Percentiles rank a stretch among this genome's conserved stretches.
phyloP scores from a whole-genome alignment of 345 rosid genomes.

The Sisymbrium altissimum region DNA sequence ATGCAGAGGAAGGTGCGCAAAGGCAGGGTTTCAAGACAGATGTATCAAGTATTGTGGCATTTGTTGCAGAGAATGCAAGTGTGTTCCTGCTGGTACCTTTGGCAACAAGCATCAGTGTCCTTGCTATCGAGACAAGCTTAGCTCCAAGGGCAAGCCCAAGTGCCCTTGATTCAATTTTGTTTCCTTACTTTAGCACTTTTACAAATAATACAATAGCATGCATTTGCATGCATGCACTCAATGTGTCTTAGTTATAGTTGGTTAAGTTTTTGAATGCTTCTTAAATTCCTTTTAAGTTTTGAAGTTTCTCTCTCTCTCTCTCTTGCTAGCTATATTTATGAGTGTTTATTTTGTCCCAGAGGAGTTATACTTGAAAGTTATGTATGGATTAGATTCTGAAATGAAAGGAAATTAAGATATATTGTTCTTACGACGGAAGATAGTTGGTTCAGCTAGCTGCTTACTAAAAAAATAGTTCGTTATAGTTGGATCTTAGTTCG shows the following conservation, averaged over 20 bases:
- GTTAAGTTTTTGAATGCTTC: background rate
- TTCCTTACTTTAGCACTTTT: background rate
- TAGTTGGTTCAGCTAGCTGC: background rate
- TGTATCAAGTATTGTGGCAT: constrained; percentile 70
- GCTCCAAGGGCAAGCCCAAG: constrained; percentile 53
- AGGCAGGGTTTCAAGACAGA: constrained; percentile 45
- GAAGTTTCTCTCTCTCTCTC: background rate
- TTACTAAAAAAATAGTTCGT: background rate
- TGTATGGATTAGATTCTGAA: background rate
- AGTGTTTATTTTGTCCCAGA: background rate
- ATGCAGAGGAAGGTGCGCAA: constrained; percentile 53
- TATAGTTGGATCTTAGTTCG: background rate
- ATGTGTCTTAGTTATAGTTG: background rate
- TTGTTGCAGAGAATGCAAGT: constrained; percentile 59
- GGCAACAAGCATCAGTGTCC: constrained; percentile 63
- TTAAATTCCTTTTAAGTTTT: background rate
- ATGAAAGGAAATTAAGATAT: background rate
- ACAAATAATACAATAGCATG: background rate
- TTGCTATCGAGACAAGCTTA: constrained; percentile 54
- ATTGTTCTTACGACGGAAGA: background rate
- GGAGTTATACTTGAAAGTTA: background rate
- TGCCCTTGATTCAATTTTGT: constrained; percentile 45
- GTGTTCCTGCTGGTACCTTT: constrained; percentile 75
- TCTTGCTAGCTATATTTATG: background rate
- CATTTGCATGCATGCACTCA: constrained; percentile 11